These are phyloP conservation scores for Dictyostelium capitatum DNA, from an alignment of 78 protist genomes.

Conservation along the genomic window DNA sequence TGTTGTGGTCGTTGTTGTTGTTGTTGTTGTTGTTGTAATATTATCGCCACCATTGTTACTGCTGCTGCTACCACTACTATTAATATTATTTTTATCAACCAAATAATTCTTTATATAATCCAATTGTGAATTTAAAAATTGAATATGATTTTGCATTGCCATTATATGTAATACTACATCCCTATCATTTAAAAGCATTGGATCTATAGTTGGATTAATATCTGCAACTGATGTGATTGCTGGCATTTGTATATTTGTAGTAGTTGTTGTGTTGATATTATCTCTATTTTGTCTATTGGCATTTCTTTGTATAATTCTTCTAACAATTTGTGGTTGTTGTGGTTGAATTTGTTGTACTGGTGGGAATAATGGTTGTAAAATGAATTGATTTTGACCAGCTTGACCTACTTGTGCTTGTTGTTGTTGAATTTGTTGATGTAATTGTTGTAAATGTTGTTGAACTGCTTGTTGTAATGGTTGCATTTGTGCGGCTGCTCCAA, in stretches of 20 bases:
- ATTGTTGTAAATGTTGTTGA: constrained; percentile 3
- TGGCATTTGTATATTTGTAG: not conserved
- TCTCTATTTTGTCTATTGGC: not conserved
- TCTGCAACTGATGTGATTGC: not conserved
- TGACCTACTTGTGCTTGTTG: not conserved
- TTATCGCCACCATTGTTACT: not conserved
- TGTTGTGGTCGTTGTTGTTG: not conserved
- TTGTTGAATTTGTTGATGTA: constrained; percentile 20
- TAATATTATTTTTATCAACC: not conserved
- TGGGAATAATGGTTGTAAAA: not conserved
- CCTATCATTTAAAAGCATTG: not conserved
- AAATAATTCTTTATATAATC: constrained; percentile 8
- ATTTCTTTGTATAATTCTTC: not conserved
- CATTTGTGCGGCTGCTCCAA: not conserved
- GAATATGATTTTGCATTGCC: constrained; percentile 54
- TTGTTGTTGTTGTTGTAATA: not conserved
- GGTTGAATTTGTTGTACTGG: not conserved
- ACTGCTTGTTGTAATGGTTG: constrained; percentile 14
- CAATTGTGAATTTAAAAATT: constrained; percentile 44
- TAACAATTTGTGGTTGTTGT: not conserved
- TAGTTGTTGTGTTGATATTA: not conserved
- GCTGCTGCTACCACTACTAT: not conserved
- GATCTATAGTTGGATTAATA: not conserved
- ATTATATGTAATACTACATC: constrained; percentile 24
- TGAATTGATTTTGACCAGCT: not conserved